Conservation (phyloP, 148 eudicot species). For the Nyssa sinensis region DNA sequence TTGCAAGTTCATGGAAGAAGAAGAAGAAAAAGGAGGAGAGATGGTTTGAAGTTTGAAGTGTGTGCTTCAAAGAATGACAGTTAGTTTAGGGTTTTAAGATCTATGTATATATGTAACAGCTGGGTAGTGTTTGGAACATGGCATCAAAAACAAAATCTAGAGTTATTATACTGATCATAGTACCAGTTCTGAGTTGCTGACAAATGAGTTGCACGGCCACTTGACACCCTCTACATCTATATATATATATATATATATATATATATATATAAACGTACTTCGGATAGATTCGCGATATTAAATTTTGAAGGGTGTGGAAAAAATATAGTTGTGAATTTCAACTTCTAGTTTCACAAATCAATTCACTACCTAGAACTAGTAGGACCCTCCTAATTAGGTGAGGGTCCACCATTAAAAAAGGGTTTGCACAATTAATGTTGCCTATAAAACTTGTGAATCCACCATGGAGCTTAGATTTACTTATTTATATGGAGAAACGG, state of each 20-base stretch:
- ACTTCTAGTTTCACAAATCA: no score
- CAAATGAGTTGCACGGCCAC: conserved; percentile 14
- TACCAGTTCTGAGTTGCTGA: conserved; percentile 15
- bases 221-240: background rate
- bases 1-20: conserved; percentile 29
- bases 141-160: conserved; percentile 21
- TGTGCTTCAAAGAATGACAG: background rate
- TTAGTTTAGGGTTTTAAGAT: background rate
- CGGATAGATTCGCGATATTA: no score
- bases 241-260: background rate
- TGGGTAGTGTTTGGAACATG: background rate
- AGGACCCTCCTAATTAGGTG: no score
- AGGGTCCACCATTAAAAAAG: no score
- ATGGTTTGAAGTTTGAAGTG: background rate
- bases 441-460: no score
- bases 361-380: no score
- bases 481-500: no score
- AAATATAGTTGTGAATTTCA: no score
- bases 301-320: no score
- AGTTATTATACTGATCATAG: conserved; percentile 16
- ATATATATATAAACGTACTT: background rate
- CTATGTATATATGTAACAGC: background rate
- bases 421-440: no score
- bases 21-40: background rate
- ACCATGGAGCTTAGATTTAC: no score